These are phyloP conservation scores for Aspergillus aculeatus DNA, from an alignment of 2,329 filamentous ascomycete genomes.

Conservation along the genomic window DNA sequence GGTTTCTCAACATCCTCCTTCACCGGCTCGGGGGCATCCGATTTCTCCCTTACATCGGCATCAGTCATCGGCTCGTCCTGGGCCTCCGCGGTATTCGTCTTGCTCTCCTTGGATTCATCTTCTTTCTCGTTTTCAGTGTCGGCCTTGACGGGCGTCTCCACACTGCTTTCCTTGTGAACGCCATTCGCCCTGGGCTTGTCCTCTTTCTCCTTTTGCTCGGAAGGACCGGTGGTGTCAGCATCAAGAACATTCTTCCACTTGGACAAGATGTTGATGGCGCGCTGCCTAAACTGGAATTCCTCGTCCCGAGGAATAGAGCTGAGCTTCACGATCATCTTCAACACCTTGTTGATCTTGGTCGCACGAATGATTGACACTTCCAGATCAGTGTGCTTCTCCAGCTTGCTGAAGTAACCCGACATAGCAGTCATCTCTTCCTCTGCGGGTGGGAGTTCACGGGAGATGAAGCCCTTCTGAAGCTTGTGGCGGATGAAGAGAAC, in stretches of 20 bases:
- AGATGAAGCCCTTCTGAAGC: constrained; percentile 89
- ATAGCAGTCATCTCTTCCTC: constrained; percentile 60
- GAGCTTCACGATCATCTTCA: constrained; percentile 91
- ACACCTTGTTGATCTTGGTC: constrained; percentile 98
- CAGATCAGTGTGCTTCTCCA: constrained; percentile 77
- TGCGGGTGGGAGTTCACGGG: constrained; percentile 79
- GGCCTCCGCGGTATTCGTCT: constrained; percentile 36
- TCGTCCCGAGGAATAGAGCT: constrained; percentile 82
- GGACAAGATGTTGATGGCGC: constrained; percentile 74
- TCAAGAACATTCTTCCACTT: constrained; percentile 87
- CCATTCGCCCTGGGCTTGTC: constrained; percentile 49
- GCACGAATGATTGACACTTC: constrained; percentile 83
- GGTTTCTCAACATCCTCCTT: constrained; percentile 27
- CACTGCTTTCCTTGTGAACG: constrained; percentile 38
- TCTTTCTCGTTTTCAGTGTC: constrained; percentile 37
- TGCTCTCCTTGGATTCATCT: constrained; percentile 29
- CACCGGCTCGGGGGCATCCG: constrained; percentile 19
- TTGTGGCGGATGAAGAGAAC: constrained; percentile 94
- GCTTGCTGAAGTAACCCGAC: constrained; percentile 57
- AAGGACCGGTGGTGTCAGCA: constrained; percentile 50
- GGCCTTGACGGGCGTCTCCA: constrained; percentile 30
- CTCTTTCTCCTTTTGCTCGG: constrained; percentile 38
- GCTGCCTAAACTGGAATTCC: constrained; percentile 82
- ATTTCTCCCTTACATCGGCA: constrained; percentile 40
- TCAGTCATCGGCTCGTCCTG: constrained; percentile 39